phyloP scores from a whole-genome alignment of 2,329 filamentous ascomycete species.

The Raffaelea ambrosiae region DNA sequence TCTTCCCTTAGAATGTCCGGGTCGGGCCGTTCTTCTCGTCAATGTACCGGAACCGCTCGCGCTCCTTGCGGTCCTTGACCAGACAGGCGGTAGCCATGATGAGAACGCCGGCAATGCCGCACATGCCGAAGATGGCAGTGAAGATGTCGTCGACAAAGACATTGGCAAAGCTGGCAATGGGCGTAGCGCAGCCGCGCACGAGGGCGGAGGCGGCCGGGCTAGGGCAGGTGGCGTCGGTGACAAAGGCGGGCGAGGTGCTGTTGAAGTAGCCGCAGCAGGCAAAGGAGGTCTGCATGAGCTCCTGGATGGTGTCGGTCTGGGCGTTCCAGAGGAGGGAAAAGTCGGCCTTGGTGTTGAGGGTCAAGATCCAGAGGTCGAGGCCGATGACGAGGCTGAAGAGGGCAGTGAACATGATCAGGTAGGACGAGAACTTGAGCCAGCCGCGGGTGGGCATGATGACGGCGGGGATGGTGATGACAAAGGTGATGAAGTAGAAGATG shows the following conservation, averaged over 20 bases:
- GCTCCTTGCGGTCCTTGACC: slow-evolving; percentile 72
- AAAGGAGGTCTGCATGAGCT: slow-evolving; percentile 64
- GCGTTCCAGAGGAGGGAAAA: slow-evolving; percentile 53
- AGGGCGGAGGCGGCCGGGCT: slow-evolving; percentile 63
- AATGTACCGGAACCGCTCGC: slow-evolving; percentile 68
- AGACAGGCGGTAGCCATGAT: slow-evolving; percentile 66
- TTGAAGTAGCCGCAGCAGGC: slow-evolving; percentile 75
- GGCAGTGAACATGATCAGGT: slow-evolving; percentile 51
- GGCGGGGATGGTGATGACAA: slow-evolving; percentile 62
- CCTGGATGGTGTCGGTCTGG: slow-evolving; percentile 50
- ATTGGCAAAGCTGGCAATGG: slow-evolving; percentile 62
- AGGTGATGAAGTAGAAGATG: slow-evolving; percentile 62
- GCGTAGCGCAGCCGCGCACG: slow-evolving; percentile 59
- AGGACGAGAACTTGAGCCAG: slow-evolving; percentile 63
- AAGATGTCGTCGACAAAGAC: slow-evolving; percentile 67
- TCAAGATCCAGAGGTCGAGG: slow-evolving; percentile 63
- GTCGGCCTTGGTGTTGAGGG: slow-evolving; percentile 56
- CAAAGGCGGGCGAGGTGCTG: slow-evolving; percentile 61
- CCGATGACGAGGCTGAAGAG: slow-evolving; percentile 60
- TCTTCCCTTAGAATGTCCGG: slow-evolving; percentile 34
- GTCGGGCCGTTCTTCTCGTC: slow-evolving; percentile 64
- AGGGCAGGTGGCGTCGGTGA: slow-evolving; percentile 58
- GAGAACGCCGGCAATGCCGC: slow-evolving; percentile 61
- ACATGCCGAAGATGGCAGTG: slow-evolving; percentile 71
- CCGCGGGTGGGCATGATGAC: slow-evolving; percentile 57